Base-by-base conservation (phyloP, 192 early-diverging fungal species). In the Coemansia sp. region DNA sequence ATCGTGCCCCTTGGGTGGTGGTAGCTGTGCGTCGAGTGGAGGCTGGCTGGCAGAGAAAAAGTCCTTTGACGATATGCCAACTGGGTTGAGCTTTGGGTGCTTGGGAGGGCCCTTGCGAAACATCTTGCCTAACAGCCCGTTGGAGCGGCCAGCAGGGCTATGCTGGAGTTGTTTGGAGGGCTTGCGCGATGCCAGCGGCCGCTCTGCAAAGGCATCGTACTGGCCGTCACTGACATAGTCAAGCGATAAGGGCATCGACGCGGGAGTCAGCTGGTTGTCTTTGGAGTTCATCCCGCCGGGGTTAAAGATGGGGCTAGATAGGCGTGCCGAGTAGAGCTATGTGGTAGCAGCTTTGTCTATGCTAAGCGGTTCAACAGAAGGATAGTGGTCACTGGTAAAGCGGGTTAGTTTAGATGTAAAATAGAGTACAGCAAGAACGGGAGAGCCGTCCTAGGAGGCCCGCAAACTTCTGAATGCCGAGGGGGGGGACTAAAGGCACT, bases 31-130 rank as follows among this genome's bases (percentile, higher is more conserved):
- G 43, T 45, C 65, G 12, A 70, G 67, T 12, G 45, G 60, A 34
- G 68, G 64, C n/a, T 45, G 35, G 14, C 62, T 62, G 14, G 37
- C 62, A n/a, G 72, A 43, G 63, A 79, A 79, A 43, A 70, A 73
- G 45, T 79, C 71, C 47, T 79, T 79, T n/a, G 76, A 79, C 48
- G 76, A 79, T 13, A 79, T 79, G 26, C 76, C 76, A 59, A 73
- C 61, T 2, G 76, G 71, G 36, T 79, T 79, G 25, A 73, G 70
- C 56, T 73, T 79, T 64, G 76, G 68, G 50, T 69, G 66, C 64
- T 79, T 79, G 9, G 76, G 20, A 18, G 76, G 65, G 55, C 71
- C 64, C 61, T 79, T 79, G 53, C 76, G 76, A 33, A 79, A 73
- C 76, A 79, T 79, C 57, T 73, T 79, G 43, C 71, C 64, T 37